Conservation (phyloP, 2,329 filamentous ascomycete genomes). For the Corynespora cassiicola region DNA sequence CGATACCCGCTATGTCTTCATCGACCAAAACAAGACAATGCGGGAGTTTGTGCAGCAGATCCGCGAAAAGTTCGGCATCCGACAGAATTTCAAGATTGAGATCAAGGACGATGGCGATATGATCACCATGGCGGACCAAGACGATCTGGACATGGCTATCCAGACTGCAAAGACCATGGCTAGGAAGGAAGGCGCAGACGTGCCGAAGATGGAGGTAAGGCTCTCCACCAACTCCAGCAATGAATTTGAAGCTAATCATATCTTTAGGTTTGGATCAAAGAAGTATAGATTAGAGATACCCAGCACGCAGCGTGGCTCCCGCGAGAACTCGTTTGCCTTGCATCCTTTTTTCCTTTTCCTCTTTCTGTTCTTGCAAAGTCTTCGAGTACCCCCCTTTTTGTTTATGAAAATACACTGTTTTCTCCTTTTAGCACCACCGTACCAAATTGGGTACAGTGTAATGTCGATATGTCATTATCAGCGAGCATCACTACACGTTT, state of each 20-base stretch:
- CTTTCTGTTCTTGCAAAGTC: constrained; percentile 10
- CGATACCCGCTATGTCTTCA: constrained; percentile 92
- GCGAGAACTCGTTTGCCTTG: constrained; percentile 16
- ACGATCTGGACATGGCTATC: constrained; percentile 90
- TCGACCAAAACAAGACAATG: constrained; percentile 75
- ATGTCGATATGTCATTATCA: constrained; percentile 32
- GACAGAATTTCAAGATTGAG: constrained; percentile 85
- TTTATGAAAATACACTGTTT: constrained; percentile 7
- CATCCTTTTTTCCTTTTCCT: constrained; percentile 22
- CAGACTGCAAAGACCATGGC: constrained; percentile 71
- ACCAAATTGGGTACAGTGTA: constrained; percentile 18
- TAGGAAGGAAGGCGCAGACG: constrained; percentile 76
- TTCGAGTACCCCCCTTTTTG: constrained; percentile 17
- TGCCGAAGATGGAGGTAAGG: constrained; percentile 94
- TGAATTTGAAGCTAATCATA: constrained; percentile 15
- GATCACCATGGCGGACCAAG: constrained; percentile 96
- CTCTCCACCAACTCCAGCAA: constrained; percentile 17
- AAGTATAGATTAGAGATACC: constrained; percentile 51
- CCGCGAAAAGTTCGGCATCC: constrained; percentile 83
- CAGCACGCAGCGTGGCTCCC: constrained; percentile 32
- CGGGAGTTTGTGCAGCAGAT: constrained; percentile 79
- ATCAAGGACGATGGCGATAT: constrained; percentile 90
- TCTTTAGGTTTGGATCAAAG: constrained; percentile 53
- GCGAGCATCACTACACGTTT: constrained; percentile 30
- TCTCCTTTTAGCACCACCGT: constrained; percentile 11